Conservation (phyloP, 2,329 filamentous ascomycete species). For the Pochonia chlamydosporia region DNA sequence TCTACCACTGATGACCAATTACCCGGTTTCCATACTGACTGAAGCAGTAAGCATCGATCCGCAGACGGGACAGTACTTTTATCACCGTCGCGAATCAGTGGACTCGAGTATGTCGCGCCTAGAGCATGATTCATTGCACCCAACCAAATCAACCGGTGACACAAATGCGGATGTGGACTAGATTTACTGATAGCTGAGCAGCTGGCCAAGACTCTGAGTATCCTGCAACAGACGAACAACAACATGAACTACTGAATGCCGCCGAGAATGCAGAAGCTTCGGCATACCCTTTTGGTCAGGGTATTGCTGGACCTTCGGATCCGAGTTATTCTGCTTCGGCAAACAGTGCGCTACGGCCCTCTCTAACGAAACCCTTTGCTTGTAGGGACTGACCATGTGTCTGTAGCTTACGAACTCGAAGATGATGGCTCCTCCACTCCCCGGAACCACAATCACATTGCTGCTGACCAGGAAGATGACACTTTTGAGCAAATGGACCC, state of each 20-base stretch:
- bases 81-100: no score
- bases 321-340: background rate
- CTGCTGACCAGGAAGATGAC: slow-evolving; percentile 1
- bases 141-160: no score
- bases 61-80: no score
- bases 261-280: no score
- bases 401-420: slow-evolving; percentile 6
- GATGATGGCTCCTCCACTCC: slow-evolving; percentile 3
- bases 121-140: no score
- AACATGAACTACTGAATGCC: no score
- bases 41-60: background rate
- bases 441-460: background rate
- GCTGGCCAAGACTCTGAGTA: background rate
- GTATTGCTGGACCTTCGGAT: background rate
- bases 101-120: no score
- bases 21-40: background rate
- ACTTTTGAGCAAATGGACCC: slow-evolving; percentile 26
- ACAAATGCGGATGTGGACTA: no score
- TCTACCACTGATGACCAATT: background rate
- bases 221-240: background rate
- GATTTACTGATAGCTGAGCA: background rate
- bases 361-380: background rate
- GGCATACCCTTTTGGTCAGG: no score
- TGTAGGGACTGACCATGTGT: background rate
- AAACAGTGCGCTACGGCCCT: background rate